phyloP scores from a whole-genome alignment of 768 basidiomycete species.

The Psilocybe cyanescens region DNA sequence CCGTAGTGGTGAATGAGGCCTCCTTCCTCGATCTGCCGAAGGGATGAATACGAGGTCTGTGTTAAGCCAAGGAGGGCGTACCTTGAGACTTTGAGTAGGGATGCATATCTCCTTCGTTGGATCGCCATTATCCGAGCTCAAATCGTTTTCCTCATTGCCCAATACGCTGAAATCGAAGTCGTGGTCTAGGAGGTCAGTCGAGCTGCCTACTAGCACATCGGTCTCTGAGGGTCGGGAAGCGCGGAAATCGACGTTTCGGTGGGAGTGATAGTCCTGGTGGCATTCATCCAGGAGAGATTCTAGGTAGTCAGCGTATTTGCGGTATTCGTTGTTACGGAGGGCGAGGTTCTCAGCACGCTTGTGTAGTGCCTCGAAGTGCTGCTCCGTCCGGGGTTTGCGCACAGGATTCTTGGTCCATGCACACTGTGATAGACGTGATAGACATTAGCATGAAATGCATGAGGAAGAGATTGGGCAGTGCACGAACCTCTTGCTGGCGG shows the following conservation, averaged over 20 bases:
- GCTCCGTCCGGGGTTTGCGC: constrained; percentile 47
- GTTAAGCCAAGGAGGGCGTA: constrained; percentile 20
- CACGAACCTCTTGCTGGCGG: constrained; percentile 41
- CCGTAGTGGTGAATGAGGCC: constrained; percentile 38
- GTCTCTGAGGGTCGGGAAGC: constrained; percentile 23
- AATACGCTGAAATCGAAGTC: constrained; percentile 19
- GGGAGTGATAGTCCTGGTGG: constrained; percentile 34
- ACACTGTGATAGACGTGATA: constrained; percentile 33
- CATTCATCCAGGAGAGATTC: constrained; percentile 48
- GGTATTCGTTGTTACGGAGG: constrained; percentile 39
- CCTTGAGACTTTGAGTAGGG: constrained; percentile 43
- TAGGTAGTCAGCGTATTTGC: constrained; percentile 42
- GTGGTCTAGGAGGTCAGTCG: constrained; percentile 17
- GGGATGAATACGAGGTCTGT: neutral
- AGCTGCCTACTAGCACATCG: constrained; percentile 18
- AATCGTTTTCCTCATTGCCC: constrained; percentile 26
- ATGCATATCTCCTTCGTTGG: constrained; percentile 41
- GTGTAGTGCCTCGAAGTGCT: constrained; percentile 48
- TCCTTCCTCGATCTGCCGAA: constrained; percentile 40
- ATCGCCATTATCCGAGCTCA: constrained; percentile 23
- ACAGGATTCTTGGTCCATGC: constrained; percentile 45
- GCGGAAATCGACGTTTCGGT: constrained; percentile 23
- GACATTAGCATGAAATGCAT: neutral
- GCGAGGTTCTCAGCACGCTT: constrained; percentile 42
- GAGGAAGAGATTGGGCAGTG: neutral